Base-by-base conservation (phyloP, 495 filamentous ascomycete species). In the Talaromyces ruber region DNA sequence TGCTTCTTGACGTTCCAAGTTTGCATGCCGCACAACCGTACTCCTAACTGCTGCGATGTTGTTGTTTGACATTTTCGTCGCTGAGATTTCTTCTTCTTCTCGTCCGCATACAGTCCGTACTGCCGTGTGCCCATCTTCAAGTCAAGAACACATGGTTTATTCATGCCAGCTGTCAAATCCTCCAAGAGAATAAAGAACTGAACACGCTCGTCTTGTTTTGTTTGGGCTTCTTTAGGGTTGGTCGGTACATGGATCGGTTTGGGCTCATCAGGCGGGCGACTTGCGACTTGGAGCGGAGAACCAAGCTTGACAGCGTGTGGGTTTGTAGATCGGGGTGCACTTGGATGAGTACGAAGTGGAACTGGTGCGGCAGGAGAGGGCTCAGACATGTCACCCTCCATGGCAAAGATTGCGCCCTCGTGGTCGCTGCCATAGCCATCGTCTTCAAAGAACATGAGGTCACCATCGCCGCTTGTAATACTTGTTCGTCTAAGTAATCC, bases 101-200 rank as follows among this genome's bases (percentile, higher is more conserved):
- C 87, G 56, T 81, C 84, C 8, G 94, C 94, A 63, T 97, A 93
- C n/a, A 97, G 83, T 14, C 94, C 94, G 73, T 97, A 97, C 71
- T 98, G 94, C 3, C 94, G 86, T n/a, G 94, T 98, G 11, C 94
- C 94, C 94, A 98, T 98, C 72, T 98, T 98, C 63, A 98, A 79
- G 72, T 98, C 94, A 66, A 98, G 87, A 45, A 97, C 94, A 74
- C 94, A 98, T 12, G 94, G 94, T 32, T 88, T 87, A 69, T 89
- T 90, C 93, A 98, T 97, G 34, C 94, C 94, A 6, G 94, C 90
- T 2, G 94, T 98, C 29, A 98, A 83, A 70, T 98, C 94, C 74
- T 98, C 94, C n/a, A 98, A 78, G 0, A 98, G 81, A 7, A 98
- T 80, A 72, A 98, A 98, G 67, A 93, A 93, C 69, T 96, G 89